These are phyloP conservation scores for Rhodotorula sphaerocarpa DNA, from an alignment of 768 basidiomycete species.

Conservation along the genomic window DNA sequence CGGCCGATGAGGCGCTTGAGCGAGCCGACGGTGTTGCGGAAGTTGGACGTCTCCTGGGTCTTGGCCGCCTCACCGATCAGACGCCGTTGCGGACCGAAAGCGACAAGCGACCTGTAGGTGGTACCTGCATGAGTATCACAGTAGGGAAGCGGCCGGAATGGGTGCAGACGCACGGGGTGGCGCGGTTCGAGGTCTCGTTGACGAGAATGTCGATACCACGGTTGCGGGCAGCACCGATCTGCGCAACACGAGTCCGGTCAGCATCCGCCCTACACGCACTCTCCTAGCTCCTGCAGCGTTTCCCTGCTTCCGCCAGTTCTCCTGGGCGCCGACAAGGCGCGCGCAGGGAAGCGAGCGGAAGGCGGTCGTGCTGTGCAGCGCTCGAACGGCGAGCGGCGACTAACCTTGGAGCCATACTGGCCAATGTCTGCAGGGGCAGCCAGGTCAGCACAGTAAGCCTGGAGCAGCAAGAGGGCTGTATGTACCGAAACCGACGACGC, in stretches of 20 bases:
- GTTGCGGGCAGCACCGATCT: slow-evolving; percentile 40
- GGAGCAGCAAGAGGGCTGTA: not conserved
- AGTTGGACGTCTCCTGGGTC: slow-evolving; percentile 95
- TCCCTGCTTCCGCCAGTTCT: not conserved
- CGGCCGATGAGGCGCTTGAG: slow-evolving; percentile 86
- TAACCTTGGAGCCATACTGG: slow-evolving; percentile 36
- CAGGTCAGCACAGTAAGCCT: not conserved
- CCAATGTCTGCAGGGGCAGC: slow-evolving; percentile 22
- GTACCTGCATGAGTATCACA: not conserved
- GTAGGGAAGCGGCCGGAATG: not conserved
- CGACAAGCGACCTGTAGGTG: slow-evolving; percentile 69
- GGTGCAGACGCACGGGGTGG: slow-evolving; percentile 69
- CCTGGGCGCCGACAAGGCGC: not conserved
- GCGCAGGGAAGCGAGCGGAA: not conserved
- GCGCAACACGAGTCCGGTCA: not conserved
- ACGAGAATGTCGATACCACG: slow-evolving; percentile 92
- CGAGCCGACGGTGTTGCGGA: slow-evolving; percentile 90
- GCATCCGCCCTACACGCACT: not conserved
- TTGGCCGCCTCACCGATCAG: slow-evolving; percentile 90
- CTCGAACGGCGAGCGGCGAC: not conserved
- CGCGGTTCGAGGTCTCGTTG: slow-evolving; percentile 95
- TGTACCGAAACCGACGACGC: slow-evolving; percentile 30
- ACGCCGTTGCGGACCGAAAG: slow-evolving; percentile 84
- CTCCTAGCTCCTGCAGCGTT: not conserved
- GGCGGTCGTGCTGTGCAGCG: not conserved